Evolutionary conservation across 108 stramenopile genomes (phyloP), one percentile per base, ranked within the genome.

Genomic region (Skeletonema potamos): DNA sequence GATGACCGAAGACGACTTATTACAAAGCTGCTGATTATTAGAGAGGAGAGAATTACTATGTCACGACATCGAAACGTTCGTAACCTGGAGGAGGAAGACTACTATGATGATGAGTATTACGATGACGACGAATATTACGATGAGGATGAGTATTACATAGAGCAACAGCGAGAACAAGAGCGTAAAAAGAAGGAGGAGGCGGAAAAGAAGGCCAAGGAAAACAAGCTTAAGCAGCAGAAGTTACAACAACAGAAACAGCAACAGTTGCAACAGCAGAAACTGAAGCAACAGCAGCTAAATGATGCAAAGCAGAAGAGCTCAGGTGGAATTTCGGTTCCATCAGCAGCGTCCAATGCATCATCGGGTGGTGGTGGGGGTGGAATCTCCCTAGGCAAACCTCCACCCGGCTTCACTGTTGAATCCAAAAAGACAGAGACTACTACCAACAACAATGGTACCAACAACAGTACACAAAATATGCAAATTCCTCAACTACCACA

Each of bases 1-100:
- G n/a, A n/a, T n/a, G n/a, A n/a, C n/a, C n/a, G n/a, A n/a, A n/a
- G n/a, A n/a, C n/a, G n/a, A n/a, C n/a, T n/a, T n/a, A n/a, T n/a
- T n/a, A n/a, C n/a, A n/a, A n/a, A 32, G 30, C 5, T 32, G 30
- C 30, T 6, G 30, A 32, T 32, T 32, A 6, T 32, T 32, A 0
- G 30, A 32, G 30, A 32, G 30, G 30, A n/a, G 1, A 15, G 15
- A 41, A 41, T n/a, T 48, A 69, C 30, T 70, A 93, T 93, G 92
- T 89, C 88, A 17, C 76, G 92, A 22, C 92, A 93, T 73, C 89
- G 92, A 74, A 89, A 83, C 55, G 66, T 90, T 55, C 84, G 88
- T 58, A 85, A 90, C 55, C 70, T 93, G 41, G 76, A 81, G 32
- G 86, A 86, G 41, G 92, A 92, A 17, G 89, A 90, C 69, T 87